Percentiles rank a stretch among this genome's conserved stretches.
Conservation (phyloP, 2,329 filamentous ascomycete species). For the Cercospora sp. region DNA sequence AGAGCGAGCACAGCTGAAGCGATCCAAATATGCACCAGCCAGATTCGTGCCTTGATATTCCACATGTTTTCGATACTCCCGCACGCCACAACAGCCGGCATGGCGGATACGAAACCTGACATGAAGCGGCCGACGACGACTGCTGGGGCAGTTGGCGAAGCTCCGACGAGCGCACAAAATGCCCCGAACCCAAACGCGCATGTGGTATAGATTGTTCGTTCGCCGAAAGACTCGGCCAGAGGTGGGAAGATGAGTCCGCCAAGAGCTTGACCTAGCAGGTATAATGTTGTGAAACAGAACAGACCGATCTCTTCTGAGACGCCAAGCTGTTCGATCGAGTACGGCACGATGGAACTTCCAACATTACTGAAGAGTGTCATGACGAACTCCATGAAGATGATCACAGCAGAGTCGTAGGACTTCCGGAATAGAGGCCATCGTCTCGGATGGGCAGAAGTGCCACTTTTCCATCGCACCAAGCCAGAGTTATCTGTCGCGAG, state of each 20-base stretch:
- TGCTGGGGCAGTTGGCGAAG: conserved; percentile 39
- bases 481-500: neutral
- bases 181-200: conserved; percentile 38
- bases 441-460: conserved; percentile 18
- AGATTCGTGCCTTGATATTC: conserved; percentile 42
- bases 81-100: conserved; percentile 50
- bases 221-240: conserved; percentile 43
- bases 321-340: neutral
- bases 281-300: conserved; percentile 12
- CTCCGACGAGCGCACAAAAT: conserved; percentile 43
- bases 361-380: conserved; percentile 23
- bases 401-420: conserved; percentile 20
- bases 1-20: conserved; percentile 47
- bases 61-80: conserved; percentile 53
- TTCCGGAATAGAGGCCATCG: conserved; percentile 21
- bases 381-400: conserved; percentile 20
- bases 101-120: conserved; percentile 49
- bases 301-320: neutral
- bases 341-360: conserved; percentile 14
- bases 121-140: conserved; percentile 46
- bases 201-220: conserved; percentile 39
- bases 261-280: conserved; percentile 34
- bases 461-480: neutral
- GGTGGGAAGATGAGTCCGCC: conserved; percentile 45
- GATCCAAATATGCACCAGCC: conserved; percentile 51